A percentile compares a stretch with the other conserved stretches of the same genome.
These are phyloP conservation scores for Letharia lupina DNA, from an alignment of 495 filamentous ascomycete genomes.

Conservation along the genomic window DNA sequence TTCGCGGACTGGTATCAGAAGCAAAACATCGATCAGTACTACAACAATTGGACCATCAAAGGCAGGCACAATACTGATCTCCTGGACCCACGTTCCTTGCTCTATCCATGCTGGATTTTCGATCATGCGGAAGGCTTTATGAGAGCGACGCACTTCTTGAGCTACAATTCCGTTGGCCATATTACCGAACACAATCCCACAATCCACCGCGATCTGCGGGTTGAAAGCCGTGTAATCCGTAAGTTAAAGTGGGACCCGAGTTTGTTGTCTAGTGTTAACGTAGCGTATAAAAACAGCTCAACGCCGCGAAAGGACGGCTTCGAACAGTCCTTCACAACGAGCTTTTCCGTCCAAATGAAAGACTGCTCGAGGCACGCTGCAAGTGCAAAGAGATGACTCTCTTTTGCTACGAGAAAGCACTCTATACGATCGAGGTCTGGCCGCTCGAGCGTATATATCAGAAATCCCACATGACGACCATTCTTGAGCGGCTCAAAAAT, in stretches of 20 bases:
- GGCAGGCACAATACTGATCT: background rate
- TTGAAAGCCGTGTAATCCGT: conserved; percentile 19
- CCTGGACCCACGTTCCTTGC: conserved; percentile 1
- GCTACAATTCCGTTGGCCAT: conserved; percentile 9
- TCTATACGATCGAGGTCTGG: conserved; percentile 16
- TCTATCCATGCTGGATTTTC: conserved; percentile 18
- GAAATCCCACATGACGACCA: conserved; percentile 5
- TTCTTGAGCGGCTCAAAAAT: conserved; percentile 3
- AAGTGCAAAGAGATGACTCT: conserved; percentile 15
- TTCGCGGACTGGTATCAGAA: conserved; percentile 14
- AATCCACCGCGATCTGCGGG: conserved; percentile 7
- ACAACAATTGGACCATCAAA: background rate
- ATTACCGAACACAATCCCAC: conserved; percentile 15
- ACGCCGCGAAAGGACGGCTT: conserved; percentile 29
- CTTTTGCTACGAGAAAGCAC: conserved; percentile 14
- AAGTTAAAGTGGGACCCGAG: background rate
- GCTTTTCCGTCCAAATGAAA: conserved; percentile 15
- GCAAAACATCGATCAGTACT: background rate
- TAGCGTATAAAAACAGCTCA: conserved; percentile 24
- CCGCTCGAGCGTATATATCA: conserved; percentile 16
- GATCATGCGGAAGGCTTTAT: conserved; percentile 18
- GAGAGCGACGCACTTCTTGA: conserved; percentile 2
- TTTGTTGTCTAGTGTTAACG: background rate
- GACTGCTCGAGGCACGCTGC: conserved; percentile 4
- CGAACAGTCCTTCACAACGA: conserved; percentile 22